Base-by-base conservation (phyloP, 768 basidiomycete species). In the Leucosporidium scottii region DNA sequence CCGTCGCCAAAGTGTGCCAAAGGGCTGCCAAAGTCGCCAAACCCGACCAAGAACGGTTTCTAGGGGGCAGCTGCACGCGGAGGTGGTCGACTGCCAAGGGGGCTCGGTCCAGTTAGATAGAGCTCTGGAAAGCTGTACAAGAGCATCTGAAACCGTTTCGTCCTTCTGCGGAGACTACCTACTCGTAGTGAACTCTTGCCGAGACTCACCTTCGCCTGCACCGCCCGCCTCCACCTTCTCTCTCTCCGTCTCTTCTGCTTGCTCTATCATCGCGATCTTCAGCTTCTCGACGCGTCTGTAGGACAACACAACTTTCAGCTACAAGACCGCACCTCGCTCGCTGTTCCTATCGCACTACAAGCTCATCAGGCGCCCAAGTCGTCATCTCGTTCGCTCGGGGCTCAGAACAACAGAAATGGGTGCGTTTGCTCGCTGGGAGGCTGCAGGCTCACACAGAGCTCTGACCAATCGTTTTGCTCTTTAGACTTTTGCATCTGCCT, bases 401-500 rank as follows among this genome's bases (percentile, higher is more conserved):
- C 21, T 27, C 3, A 18, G 6, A 18, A 55, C 54, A n/a, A 18
- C 25, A 30, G 9, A 30, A 9, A 55, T 18, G 17, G 17, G 17
- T 18, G 28, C 7, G 17, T 7, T 10, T 27, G n/a, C 54, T 27
- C n/a, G 54, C 54, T 18, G 9, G 5, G 3, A 30, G 27, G 25
- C 54, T 18, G 6, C 54, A 27, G 17, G 3, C 4, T 1, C 15
- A 7, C 27, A 12, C 54, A 9, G n/a, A n/a, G 54, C n/a, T 30
- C 25, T 18, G 25, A 55, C 17, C 54, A 54, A 5, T 18, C 17
- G 13, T 23, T 13, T 15, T 18, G 15, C 54, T 34, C 12, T 9
- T 10, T 7, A 36, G 55, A 57, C 21, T 57, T 57, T 7, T 57
- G 55, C 28, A 57, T 57, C 55, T 57, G 55, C 55, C 28, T 57